Evolutionary conservation across 495 filamentous ascomycete species (phyloP).

Genomic region (Daldinia grandis): DNA sequence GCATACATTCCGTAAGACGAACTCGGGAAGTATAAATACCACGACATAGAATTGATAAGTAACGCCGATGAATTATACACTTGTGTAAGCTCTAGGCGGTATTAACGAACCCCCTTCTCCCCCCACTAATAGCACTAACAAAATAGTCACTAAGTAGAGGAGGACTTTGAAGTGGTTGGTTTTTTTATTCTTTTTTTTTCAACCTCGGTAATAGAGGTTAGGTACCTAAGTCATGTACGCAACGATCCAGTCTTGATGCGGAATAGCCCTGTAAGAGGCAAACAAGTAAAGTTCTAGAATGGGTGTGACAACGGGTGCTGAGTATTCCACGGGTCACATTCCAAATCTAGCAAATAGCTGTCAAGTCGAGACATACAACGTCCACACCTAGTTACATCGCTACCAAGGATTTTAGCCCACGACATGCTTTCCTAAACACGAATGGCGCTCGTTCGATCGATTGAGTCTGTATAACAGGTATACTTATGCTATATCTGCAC

Average conservation of each 20-base stretch:
- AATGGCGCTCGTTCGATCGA: not conserved
- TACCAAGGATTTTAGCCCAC: not conserved
- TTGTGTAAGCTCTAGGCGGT: not conserved
- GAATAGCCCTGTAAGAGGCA: not conserved
- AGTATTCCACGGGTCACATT: not conserved
- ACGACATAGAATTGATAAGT: not conserved
- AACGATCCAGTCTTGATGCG: not conserved
- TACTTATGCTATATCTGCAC: not conserved
- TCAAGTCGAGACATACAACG: not conserved
- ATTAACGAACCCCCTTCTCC: not conserved
- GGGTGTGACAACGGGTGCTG: not conserved
- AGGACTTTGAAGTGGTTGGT: not conserved
- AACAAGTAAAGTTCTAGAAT: not conserved
- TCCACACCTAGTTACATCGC: not conserved
- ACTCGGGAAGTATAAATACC: no score
- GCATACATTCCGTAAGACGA: not conserved
- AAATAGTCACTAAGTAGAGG: not conserved
- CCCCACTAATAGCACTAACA: not conserved
- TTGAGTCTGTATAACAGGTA: not conserved
- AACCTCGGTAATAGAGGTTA: constrained; percentile 1
- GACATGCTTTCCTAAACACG: not conserved
- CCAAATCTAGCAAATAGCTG: constrained; percentile 15
- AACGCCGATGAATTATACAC: not conserved
- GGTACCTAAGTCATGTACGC: not conserved
- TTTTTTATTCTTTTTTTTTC: not conserved